A percentile compares a stretch with the other conserved stretches of the same genome.
Conservation (phyloP, 805 yeast genomes). For the Monosporozyma solicola region DNA sequence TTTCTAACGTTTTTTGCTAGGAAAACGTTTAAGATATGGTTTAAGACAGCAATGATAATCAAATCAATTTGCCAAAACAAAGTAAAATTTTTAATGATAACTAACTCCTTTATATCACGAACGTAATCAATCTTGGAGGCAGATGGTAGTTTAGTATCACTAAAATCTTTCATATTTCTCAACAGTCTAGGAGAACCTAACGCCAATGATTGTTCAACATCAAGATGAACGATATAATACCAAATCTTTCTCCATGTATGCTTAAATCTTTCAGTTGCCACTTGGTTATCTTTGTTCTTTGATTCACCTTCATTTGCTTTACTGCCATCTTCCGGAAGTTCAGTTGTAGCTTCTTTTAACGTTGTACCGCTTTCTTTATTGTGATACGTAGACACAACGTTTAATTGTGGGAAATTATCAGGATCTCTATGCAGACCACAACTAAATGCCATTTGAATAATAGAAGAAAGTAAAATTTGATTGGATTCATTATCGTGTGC, state of each 20-base stretch:
- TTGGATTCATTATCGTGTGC: slow-evolving; percentile 48
- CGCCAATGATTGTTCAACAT: slow-evolving; percentile 35
- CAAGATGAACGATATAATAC: slow-evolving; percentile 38
- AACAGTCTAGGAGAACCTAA: slow-evolving; percentile 35
- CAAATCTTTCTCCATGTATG: slow-evolving; percentile 54
- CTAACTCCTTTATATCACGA: slow-evolving; percentile 35
- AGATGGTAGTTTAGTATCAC: slow-evolving; percentile 38
- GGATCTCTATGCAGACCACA: slow-evolving; percentile 68
- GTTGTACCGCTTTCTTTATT: slow-evolving; percentile 4
- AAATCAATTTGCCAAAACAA: slow-evolving; percentile 40
- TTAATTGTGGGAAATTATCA: slow-evolving; percentile 38
- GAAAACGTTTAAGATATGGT: slow-evolving; percentile 27
- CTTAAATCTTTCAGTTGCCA: slow-evolving; percentile 31
- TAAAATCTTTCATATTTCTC: slow-evolving; percentile 32
- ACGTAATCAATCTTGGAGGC: slow-evolving; percentile 31
- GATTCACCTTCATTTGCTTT: slow-evolving; percentile 2
- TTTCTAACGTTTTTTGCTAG: slow-evolving; percentile 35
- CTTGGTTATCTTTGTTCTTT: slow-evolving; percentile 9
- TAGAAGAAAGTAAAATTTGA: slow-evolving; percentile 45
- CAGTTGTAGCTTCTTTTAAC: slow-evolving; percentile 2
- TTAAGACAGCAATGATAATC: slow-evolving; percentile 30
- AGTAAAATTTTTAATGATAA: slow-evolving; percentile 40
- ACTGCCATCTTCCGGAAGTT: neutral
- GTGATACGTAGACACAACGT: slow-evolving; percentile 18
- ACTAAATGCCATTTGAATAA: slow-evolving; percentile 57